Conservation (phyloP, 768 basidiomycete genomes). For the Russula sp. region DNA sequence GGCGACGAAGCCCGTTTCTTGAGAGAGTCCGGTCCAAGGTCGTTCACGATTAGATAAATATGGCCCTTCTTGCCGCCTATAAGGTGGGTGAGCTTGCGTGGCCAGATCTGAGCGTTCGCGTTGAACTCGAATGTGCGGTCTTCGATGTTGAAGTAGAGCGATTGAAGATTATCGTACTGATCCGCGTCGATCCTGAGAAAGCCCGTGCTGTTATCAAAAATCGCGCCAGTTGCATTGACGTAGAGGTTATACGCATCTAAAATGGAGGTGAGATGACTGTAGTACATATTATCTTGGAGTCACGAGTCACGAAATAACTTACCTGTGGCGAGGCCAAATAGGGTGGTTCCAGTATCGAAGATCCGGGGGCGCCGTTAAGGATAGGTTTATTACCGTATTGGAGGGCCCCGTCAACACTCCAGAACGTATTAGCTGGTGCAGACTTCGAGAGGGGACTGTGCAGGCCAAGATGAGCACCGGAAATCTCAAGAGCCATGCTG, state of each 20-base stretch:
- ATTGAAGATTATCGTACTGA: slow-evolving; percentile 36
- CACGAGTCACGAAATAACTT: slow-evolving; percentile 7
- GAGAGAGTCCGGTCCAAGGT: slow-evolving; percentile 38
- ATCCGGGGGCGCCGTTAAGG: slow-evolving; percentile 36
- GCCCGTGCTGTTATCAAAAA: slow-evolving; percentile 35
- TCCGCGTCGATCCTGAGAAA: slow-evolving; percentile 35
- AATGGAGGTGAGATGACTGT: slow-evolving; percentile 26
- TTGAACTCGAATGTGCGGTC: slow-evolving; percentile 41
- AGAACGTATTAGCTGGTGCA: slow-evolving; percentile 34
- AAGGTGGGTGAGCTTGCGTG: slow-evolving; percentile 43
- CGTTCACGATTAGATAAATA: slow-evolving; percentile 42
- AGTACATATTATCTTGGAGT: slow-evolving; percentile 1
- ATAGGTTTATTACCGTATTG: slow-evolving; percentile 32
- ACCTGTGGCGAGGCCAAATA: slow-evolving; percentile 38
- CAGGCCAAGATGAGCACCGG: slow-evolving; percentile 5
- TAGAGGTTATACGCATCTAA: slow-evolving; percentile 37
- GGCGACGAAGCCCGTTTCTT: slow-evolving; percentile 52
- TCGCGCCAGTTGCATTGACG: slow-evolving; percentile 36
- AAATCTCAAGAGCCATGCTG: neutral
- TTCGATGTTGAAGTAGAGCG: slow-evolving; percentile 38
- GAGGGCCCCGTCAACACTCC: slow-evolving; percentile 36
- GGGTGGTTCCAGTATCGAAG: slow-evolving; percentile 42
- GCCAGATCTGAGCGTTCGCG: slow-evolving; percentile 46
- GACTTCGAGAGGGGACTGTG: slow-evolving; percentile 36
- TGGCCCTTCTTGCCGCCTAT: slow-evolving; percentile 40